These are phyloP conservation scores for Daldinia eschscholtzii DNA, from an alignment of 2,329 filamentous ascomycete genomes.

Conservation along the genomic window DNA sequence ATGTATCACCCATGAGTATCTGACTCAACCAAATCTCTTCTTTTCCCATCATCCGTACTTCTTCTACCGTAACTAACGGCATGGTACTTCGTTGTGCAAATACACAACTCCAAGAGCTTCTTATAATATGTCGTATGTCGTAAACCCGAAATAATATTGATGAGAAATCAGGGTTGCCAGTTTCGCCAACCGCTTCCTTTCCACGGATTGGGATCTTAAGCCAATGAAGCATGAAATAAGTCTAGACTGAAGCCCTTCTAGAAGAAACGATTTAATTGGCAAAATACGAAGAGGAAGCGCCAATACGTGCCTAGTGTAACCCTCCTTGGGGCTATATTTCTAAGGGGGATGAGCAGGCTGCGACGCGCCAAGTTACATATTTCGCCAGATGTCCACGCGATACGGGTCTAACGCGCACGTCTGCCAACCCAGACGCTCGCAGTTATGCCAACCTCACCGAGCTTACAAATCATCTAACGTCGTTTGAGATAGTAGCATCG, in stretches of 20 bases:
- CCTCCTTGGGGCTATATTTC: conserved; percentile 5
- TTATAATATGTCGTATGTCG: background rate
- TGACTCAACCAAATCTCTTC: background rate
- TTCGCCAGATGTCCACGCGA: conserved; percentile 24
- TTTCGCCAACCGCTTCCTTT: background rate
- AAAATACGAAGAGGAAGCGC: conserved; percentile 6
- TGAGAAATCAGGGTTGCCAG: background rate
- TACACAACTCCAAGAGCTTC: background rate
- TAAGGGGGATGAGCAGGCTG: conserved; percentile 22
- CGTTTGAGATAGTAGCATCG: conserved; percentile 13
- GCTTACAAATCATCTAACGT: conserved; percentile 27
- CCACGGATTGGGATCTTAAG: background rate
- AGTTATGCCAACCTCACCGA: background rate
- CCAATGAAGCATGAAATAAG: background rate
- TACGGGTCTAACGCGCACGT: background rate
- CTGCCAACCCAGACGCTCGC: conserved; percentile 22
- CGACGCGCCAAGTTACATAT: conserved; percentile 35
- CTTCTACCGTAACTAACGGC: background rate
- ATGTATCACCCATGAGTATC: background rate
- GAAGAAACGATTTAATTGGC: background rate
- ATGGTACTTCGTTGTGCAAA: background rate
- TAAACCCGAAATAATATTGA: background rate
- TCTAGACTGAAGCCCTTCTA: background rate
- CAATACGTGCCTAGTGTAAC: background rate
- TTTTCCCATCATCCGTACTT: background rate